Conservation (phyloP, 2,329 filamentous ascomycete genomes). For the Teratosphaeria gauchensis region DNA sequence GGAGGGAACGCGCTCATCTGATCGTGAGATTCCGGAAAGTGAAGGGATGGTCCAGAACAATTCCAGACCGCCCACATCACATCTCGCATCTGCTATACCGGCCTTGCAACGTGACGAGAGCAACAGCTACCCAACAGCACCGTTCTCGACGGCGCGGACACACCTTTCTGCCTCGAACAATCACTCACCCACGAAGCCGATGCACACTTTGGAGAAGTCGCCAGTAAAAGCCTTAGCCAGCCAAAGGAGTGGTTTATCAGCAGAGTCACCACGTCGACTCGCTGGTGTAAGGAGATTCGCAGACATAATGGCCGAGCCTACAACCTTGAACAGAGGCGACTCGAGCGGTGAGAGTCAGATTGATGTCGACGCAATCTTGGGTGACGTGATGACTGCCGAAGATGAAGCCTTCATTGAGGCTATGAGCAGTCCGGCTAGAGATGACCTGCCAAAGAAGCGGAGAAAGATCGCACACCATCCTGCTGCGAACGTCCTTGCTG, state of each 20-base stretch:
- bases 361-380: conserved; percentile 23
- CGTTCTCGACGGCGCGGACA: conserved; percentile 30
- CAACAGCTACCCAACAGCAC: conserved; percentile 9
- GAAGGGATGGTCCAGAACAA: conserved; percentile 11
- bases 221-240: conserved; percentile 11
- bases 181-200: conserved; percentile 14
- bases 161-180: conserved; percentile 21
- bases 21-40: conserved; percentile 22
- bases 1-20: not conserved
- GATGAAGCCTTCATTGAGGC: conserved; percentile 26
- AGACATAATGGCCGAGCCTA: conserved; percentile 21
- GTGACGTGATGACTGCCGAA: conserved; percentile 26
- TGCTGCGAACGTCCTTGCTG: not conserved
- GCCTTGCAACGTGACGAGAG: conserved; percentile 3
- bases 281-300: conserved; percentile 22
- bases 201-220: conserved; percentile 6
- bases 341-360: conserved; percentile 20
- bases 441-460: conserved; percentile 11
- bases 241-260: conserved; percentile 17
- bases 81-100: not conserved
- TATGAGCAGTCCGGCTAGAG: conserved; percentile 12
- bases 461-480: conserved; percentile 4
- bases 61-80: not conserved
- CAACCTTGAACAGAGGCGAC: conserved; percentile 10
- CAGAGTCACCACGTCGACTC: conserved; percentile 24